Percentiles rank a stretch among this genome's conserved stretches.
These are phyloP conservation scores for Lecanicillium sp. DNA, from an alignment of 2,329 filamentous ascomycete genomes.

Conservation along the genomic window DNA sequence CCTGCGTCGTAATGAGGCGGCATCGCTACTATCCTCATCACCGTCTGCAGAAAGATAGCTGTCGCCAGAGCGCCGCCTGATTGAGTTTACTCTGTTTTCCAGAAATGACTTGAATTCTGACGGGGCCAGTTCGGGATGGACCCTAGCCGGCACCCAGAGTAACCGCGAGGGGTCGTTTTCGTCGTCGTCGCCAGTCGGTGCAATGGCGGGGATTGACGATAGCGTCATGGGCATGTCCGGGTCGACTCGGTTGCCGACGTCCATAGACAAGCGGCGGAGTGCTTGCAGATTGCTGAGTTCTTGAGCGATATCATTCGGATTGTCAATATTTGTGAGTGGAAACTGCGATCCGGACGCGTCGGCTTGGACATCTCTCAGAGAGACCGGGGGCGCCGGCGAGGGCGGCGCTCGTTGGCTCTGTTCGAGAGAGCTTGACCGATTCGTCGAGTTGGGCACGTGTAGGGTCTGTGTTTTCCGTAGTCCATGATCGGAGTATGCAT, in stretches of 20 bases:
- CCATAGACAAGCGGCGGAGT: constrained; percentile 89
- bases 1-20: constrained; percentile 68
- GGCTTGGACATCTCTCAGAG: constrained; percentile 48
- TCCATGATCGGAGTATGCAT: constrained; percentile 27
- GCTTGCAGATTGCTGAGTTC: constrained; percentile 90
- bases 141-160: constrained; percentile 90
- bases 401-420: constrained; percentile 35
- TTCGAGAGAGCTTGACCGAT: constrained; percentile 37
- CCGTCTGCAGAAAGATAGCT: constrained; percentile 54
- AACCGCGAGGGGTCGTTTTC: constrained; percentile 83
- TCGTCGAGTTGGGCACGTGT: constrained; percentile 33
- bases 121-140: constrained; percentile 91
- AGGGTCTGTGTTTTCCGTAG: constrained; percentile 40
- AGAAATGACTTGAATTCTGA: constrained; percentile 96
- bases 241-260: constrained; percentile 66
- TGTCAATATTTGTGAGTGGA: constrained; percentile 82
- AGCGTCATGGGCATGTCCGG: constrained; percentile 67
- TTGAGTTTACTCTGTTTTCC: constrained; percentile 85
- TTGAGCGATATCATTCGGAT: constrained; percentile 82
- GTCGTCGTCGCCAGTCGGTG: constrained; percentile 67
- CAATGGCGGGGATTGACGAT: constrained; percentile 65
- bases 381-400: constrained; percentile 43
- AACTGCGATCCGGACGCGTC: constrained; percentile 63
- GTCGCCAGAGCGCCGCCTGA: constrained; percentile 76
- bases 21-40: constrained; percentile 46